Conservation (phyloP, 129 eudicot species). For the Flaveria linearis region DNA sequence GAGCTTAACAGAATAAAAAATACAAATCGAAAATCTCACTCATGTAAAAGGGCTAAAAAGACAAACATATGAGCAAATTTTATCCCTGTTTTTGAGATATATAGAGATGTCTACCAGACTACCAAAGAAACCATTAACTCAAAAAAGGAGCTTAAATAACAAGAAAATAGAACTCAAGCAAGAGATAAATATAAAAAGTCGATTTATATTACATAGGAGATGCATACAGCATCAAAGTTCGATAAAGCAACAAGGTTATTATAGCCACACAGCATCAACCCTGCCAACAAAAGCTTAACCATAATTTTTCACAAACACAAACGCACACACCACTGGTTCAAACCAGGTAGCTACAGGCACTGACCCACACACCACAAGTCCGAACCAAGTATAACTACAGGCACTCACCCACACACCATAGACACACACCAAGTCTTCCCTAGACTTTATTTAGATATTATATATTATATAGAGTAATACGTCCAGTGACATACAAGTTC, state of each 20-base stretch:
- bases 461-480: background rate
- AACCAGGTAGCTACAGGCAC: background rate
- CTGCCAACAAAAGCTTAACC: background rate
- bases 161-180: background rate
- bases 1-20: no score
- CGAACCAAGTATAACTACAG: background rate
- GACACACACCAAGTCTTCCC: conserved; percentile 23
- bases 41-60: no score
- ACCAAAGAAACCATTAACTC: no score
- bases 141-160: background rate
- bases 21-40: no score
- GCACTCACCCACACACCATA: background rate
- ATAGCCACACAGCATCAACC: conserved; percentile 23
- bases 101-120: no score
- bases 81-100: no score
- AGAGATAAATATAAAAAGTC: background rate
- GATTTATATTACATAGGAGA: conserved; percentile 24
- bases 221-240: conserved; percentile 28
- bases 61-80: no score
- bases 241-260: conserved; percentile 11
- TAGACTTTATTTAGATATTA: conserved; percentile 29
- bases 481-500: background rate
- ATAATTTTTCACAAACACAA: conserved; percentile 17
- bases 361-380: background rate
- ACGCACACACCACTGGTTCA: background rate